phyloP scores from a whole-genome alignment of 257 asterid species.

The Lavandula angustifolia region DNA sequence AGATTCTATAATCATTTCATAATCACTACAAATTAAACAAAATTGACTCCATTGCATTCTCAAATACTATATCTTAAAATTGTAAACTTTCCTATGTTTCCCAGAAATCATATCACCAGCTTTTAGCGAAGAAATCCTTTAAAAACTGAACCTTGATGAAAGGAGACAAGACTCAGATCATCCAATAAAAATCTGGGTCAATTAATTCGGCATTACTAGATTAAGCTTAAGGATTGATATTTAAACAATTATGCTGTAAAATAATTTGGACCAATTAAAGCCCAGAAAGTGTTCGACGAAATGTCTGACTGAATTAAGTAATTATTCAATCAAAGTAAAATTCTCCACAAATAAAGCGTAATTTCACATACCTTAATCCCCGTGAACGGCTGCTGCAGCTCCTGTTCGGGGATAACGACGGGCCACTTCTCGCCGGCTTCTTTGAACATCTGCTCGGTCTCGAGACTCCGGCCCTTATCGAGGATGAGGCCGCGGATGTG shows the following conservation, averaged over 20 bases:
- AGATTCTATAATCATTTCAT: background rate
- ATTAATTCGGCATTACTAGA: background rate
- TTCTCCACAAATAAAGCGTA: background rate
- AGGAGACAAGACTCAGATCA: too few relatives aligned
- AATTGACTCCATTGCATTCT: background rate
- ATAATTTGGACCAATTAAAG: too few relatives aligned
- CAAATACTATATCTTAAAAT: background rate
- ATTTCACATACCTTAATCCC: conserved; percentile 66
- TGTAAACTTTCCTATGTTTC: background rate
- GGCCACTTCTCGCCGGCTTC: conserved; percentile 98
- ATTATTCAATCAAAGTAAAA: background rate
- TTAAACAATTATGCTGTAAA: too few relatives aligned
- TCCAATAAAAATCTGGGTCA: too few relatives aligned
- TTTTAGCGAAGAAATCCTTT: background rate
- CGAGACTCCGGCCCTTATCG: conserved; percentile 81
- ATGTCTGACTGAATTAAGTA: conserved; percentile 25
- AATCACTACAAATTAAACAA: background rate
- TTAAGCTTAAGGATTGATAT: background rate
- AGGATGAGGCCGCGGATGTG: conserved; percentile 76
- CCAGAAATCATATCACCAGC: background rate
- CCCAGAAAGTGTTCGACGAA: conserved; percentile 40
- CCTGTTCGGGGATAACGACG: conserved; percentile 71
- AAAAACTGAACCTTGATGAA: too few relatives aligned
- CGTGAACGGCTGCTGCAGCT: conserved; percentile 56
- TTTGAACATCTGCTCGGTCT: conserved; percentile 89